phyloP scores from a whole-genome alignment of 306 rosid genomes.

The Hylodesmum podocarpum region DNA sequence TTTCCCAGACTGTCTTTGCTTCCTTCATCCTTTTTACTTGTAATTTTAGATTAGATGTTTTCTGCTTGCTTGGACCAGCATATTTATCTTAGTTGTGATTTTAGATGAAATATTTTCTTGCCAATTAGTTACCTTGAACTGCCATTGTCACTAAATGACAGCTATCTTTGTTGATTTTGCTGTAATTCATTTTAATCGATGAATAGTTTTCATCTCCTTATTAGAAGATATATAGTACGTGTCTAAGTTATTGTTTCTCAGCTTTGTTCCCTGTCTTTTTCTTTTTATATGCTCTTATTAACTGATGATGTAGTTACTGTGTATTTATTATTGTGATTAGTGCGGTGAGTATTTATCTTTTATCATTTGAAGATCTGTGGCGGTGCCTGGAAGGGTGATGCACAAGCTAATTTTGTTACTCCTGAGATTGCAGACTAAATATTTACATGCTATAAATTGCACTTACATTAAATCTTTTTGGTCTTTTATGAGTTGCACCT shows the following conservation, averaged over 20 bases:
- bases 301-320: neutral
- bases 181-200: neutral
- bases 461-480: neutral
- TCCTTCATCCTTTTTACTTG: neutral
- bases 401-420: neutral
- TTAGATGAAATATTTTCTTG: neutral
- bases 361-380: neutral
- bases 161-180: neutral
- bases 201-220: neutral
- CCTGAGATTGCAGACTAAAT: neutral
- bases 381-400: neutral
- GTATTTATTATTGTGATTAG: neutral
- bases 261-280: neutral
- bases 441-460: neutral
- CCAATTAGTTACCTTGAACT: neutral
- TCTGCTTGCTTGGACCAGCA: neutral
- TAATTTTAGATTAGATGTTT: neutral
- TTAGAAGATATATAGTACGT: neutral
- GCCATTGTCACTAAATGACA: neutral
- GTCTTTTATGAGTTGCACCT: neutral
- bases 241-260: neutral
- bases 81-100: neutral
- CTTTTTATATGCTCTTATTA: neutral
- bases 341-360: neutral
- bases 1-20: neutral